Evolutionary conservation across 345 rosid genomes (phyloP), one percentile per base, ranked within the genome.

Genomic region (Lepidium sativum): DNA sequence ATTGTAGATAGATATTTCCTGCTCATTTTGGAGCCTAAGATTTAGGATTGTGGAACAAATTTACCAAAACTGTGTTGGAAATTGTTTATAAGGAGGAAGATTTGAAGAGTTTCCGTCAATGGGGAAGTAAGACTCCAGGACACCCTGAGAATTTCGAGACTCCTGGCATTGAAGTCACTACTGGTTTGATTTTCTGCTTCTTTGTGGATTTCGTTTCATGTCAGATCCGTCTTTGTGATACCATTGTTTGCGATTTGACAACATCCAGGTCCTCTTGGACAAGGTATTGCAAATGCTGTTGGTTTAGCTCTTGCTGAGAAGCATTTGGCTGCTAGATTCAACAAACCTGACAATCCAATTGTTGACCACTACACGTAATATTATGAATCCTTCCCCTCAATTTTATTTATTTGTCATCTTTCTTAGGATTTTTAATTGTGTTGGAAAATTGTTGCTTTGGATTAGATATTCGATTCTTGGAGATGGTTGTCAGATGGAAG

Each of bases 61-160:
- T n/a, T n/a, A n/a, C 0, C 7, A 27, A 32, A 45, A 9, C 2
- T 15, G 9, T 37, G 47, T 25, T 72, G 44, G 60, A 16, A 5
- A 57, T 14, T 34, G 59, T 43, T 72, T 37, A 45, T 56, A 49
- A 86, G 96, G 94, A 83, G 21, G 89, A 89, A 56, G 96, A 84
- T 61, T 81, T 86, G 84, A 84, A 77, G 80, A 38, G 20, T n/a
- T 89, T 89, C 77, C 87, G 96, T 50, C 96, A 89, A 17, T 89
- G 96, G 96, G 91, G 81, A 64, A 89, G 96, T 75, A 81, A 4
- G 48, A 89, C 96, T 1, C 94, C 91, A 2, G 96, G 96, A 55
- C 94, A 89, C 57, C 94, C 96, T 2, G 96, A 89, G 85, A 89
- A 86, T 72, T 89, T 89, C 20, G 96, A 89, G 82, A 89, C 94